These are phyloP conservation scores for Lipomyces mesembrius DNA, from an alignment of 805 yeast genomes.

Conservation along the genomic window DNA sequence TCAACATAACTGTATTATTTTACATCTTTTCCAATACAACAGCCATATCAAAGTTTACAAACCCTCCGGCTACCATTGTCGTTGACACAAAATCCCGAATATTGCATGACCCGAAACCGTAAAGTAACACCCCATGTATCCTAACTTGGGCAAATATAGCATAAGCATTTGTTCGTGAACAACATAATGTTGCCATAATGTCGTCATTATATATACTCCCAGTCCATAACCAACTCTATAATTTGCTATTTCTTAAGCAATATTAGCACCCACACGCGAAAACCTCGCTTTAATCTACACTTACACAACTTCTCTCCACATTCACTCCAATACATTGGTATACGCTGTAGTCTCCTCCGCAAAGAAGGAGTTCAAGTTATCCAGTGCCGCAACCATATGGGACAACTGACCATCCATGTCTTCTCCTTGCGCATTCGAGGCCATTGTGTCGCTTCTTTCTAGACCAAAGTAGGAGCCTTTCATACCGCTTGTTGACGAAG, in stretches of 20 bases:
- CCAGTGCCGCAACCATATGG: slow-evolving; percentile 91
- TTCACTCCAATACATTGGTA: slow-evolving; percentile 28
- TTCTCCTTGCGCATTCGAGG: slow-evolving; percentile 48
- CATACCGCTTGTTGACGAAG: slow-evolving; percentile 12
- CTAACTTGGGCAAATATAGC: background rate
- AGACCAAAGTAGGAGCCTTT: slow-evolving; percentile 35
- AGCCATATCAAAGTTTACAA: background rate
- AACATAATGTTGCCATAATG: background rate
- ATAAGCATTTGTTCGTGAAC: background rate
- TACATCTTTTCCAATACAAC: background rate
- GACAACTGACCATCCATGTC: slow-evolving; percentile 74
- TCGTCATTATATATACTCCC: background rate
- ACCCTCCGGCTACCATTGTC: background rate
- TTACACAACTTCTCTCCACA: slow-evolving; percentile 3
- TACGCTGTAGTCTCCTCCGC: slow-evolving; percentile 57
- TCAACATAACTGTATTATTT: background rate
- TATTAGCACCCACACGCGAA: background rate
- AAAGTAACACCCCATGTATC: background rate
- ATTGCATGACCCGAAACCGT: background rate
- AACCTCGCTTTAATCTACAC: background rate
- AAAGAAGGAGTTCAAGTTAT: slow-evolving; percentile 85
- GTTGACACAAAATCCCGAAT: background rate
- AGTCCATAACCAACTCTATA: background rate
- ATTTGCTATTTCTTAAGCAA: background rate
- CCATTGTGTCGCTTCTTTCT: slow-evolving; percentile 51